A percentile compares a stretch with the other conserved stretches of the same genome.
Evolutionary conservation across 306 rosid genomes (phyloP).

Genomic region (Gleditsia sinensis): DNA sequence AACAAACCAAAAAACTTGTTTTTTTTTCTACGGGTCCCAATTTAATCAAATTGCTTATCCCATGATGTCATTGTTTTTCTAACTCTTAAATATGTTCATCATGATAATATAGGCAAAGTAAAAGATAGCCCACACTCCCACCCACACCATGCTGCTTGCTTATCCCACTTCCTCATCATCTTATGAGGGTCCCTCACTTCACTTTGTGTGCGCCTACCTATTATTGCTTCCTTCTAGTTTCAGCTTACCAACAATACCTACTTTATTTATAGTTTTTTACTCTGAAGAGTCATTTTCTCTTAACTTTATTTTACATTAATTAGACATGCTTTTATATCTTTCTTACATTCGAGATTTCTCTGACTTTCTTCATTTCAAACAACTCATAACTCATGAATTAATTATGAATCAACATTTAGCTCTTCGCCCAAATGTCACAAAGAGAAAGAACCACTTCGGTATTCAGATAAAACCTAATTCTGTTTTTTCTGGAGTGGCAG

Average conservation of each 20-base stretch:
- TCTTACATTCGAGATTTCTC: neutral
- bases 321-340: neutral
- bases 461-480: neutral
- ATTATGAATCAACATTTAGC: no score
- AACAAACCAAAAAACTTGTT: no score
- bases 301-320: neutral
- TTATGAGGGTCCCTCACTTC: conserved; percentile 10
- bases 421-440: neutral
- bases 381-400: neutral
- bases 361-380: neutral
- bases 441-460: neutral
- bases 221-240: conserved; percentile 19
- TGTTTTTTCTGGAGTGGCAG: neutral
- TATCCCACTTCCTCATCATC: neutral
- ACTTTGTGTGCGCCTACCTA: neutral
- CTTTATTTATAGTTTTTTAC: neutral
- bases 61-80: conserved; percentile 53
- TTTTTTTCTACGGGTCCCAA: conserved; percentile 27
- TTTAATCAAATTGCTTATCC: conserved; percentile 46
- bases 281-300: neutral
- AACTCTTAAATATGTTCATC: conserved; percentile 22
- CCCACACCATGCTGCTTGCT: conserved; percentile 18
- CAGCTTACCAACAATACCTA: conserved; percentile 23
- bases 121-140: neutral
- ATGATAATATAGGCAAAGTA: conserved; percentile 28